A percentile compares a stretch with the other conserved stretches of the same genome.
Evolutionary conservation across 2,329 filamentous ascomycete genomes (phyloP).

Genomic region (Fusarium sp.): DNA sequence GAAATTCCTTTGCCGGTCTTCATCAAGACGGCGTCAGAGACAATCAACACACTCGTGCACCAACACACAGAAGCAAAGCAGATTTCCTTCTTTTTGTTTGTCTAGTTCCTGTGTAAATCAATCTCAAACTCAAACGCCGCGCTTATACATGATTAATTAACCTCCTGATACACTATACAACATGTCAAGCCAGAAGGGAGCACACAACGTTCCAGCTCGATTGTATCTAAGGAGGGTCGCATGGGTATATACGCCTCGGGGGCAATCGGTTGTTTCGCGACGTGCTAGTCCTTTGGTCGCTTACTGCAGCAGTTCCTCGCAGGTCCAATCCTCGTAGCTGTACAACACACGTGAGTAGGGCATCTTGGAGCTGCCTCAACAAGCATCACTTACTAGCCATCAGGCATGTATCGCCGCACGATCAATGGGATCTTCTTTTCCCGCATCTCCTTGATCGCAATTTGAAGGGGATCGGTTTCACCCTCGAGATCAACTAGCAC

Average conservation of each 20-base stretch:
- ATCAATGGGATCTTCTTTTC: slow-evolving; percentile 99
- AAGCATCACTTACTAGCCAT: slow-evolving; percentile 80
- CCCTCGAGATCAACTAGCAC: slow-evolving; percentile 96
- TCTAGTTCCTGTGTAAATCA: slow-evolving; percentile 44
- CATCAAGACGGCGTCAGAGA: neutral
- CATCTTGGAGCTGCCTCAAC: neutral
- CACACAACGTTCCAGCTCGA: slow-evolving; percentile 34
- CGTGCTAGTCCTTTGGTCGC: slow-evolving; percentile 29
- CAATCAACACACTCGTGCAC: slow-evolving; percentile 21
- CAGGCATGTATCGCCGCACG: slow-evolving; percentile 92
- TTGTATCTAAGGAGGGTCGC: slow-evolving; percentile 36
- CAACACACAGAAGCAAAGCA: slow-evolving; percentile 28
- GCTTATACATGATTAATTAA: slow-evolving; percentile 48
- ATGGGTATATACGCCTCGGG: slow-evolving; percentile 42
- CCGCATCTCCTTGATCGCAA: slow-evolving; percentile 94
- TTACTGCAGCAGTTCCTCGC: slow-evolving; percentile 85
- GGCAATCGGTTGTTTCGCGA: slow-evolving; percentile 28
- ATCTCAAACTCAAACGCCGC: slow-evolving; percentile 49
- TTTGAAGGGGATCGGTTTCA: slow-evolving; percentile 96
- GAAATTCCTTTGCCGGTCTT: neutral
- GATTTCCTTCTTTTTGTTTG: slow-evolving; percentile 39
- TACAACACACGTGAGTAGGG: slow-evolving; percentile 18
- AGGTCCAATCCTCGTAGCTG: slow-evolving; percentile 99
- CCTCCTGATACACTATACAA: slow-evolving; percentile 32
- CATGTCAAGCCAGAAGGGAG: slow-evolving; percentile 28